These are phyloP conservation scores for Penicillium sp. DNA, from an alignment of 2,329 filamentous ascomycete species.

Conservation along the genomic window DNA sequence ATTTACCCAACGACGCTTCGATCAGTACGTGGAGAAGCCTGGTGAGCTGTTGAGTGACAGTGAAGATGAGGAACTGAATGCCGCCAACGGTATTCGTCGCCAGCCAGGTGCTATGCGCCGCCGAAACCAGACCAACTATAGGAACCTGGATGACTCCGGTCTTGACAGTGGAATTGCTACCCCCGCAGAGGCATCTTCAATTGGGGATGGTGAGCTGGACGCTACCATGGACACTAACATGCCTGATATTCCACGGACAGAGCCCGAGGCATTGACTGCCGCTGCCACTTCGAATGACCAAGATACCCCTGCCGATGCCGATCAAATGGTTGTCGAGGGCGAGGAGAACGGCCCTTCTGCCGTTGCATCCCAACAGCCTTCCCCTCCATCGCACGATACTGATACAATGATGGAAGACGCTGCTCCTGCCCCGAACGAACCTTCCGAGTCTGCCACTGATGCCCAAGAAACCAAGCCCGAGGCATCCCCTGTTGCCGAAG, in stretches of 20 bases:
- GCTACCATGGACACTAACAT: conserved; percentile 38
- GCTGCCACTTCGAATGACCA: conserved; percentile 32
- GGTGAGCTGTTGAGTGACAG: conserved; percentile 85
- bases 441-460: conserved; percentile 18
- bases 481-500: conserved; percentile 18
- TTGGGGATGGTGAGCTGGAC: conserved; percentile 47
- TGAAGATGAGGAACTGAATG: conserved; percentile 77
- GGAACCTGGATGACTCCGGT: conserved; percentile 58
- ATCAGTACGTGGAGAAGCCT: conserved; percentile 72
- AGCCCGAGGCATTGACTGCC: conserved; percentile 35
- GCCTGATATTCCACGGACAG: conserved; percentile 38
- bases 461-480: conserved; percentile 27
- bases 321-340: conserved; percentile 31
- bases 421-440: conserved; percentile 19
- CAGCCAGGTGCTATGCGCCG: conserved; percentile 51
- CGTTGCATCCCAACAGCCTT: conserved; percentile 31
- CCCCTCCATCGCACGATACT: conserved; percentile 33
- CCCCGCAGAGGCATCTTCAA: conserved; percentile 43
- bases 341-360: conserved; percentile 31
- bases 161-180: conserved; percentile 53
- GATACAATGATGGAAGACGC: conserved; percentile 44
- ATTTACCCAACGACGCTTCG: conserved; percentile 77
- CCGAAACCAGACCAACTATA: conserved; percentile 62
- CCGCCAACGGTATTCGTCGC: conserved; percentile 67
- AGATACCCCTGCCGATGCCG: conserved; percentile 33